A percentile compares a stretch with the other conserved stretches of the same genome.
phyloP scores from a whole-genome alignment of 768 basidiomycete species.

The Ramaria sp. region DNA sequence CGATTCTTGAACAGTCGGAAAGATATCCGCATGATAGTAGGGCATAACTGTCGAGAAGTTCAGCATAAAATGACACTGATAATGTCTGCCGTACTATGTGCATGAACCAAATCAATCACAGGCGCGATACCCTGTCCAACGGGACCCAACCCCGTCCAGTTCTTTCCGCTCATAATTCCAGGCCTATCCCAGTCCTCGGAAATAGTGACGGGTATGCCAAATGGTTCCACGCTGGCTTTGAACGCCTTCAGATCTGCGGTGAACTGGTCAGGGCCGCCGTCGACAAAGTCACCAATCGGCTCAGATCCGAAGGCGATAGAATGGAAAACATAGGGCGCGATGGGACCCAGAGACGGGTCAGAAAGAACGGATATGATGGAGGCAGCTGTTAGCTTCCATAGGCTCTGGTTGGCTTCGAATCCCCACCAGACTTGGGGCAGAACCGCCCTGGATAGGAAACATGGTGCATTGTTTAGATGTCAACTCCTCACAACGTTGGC shows the following conservation, averaged over 20 bases:
- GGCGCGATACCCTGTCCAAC: constrained; percentile 3
- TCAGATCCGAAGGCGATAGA: constrained; percentile 13
- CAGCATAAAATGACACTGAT: too few species aligned
- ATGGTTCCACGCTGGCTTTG: constrained; percentile 5
- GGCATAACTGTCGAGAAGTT: constrained; percentile 6
- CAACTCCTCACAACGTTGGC: too few species aligned
- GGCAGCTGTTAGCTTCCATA: constrained; percentile 8
- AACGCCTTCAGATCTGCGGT: constrained; percentile 8
- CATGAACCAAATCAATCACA: constrained; percentile 11
- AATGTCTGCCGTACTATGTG: constrained; percentile 7
- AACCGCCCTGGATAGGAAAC: constrained; percentile 1
- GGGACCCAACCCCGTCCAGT: constrained; percentile 3
- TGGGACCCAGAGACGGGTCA: background rate
- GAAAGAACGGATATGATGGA: constrained; percentile 10
- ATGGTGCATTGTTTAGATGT: too few species aligned
- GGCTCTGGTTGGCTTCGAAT: constrained; percentile 4
- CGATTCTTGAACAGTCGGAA: background rate
- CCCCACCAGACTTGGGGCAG: constrained; percentile 11
- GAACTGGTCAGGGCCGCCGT: constrained; percentile 8
- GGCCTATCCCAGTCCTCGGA: constrained; percentile 14
- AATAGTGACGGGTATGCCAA: constrained; percentile 11
- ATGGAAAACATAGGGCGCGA: constrained; percentile 14
- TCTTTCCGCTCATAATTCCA: background rate
- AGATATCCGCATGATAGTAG: constrained; percentile 9
- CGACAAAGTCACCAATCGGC: constrained; percentile 14